A percentile compares a stretch with the other conserved stretches of the same genome.
These are phyloP conservation scores for Immersiporthe knoxdaviesiana DNA, from an alignment of 2,329 filamentous ascomycete genomes.

Conservation along the genomic window DNA sequence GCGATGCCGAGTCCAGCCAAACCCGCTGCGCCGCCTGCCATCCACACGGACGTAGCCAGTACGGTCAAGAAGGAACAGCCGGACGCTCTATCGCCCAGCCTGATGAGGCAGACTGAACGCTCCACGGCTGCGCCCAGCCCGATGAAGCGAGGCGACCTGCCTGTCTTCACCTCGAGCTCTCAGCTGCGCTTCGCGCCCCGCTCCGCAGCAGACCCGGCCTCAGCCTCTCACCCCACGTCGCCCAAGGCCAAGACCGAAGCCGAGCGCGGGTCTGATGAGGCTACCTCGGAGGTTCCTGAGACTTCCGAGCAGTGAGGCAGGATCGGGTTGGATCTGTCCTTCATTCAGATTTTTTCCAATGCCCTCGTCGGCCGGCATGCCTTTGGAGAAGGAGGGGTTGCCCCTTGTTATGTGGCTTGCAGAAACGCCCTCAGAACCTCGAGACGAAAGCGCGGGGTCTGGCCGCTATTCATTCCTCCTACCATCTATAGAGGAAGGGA, in stretches of 20 bases:
- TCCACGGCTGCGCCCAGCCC: slow-evolving; percentile 41
- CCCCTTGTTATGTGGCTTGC: neutral
- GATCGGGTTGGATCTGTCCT: neutral
- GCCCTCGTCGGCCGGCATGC: neutral
- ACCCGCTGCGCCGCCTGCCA: neutral
- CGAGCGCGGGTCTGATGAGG: slow-evolving; percentile 29
- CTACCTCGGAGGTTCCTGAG: slow-evolving; percentile 41
- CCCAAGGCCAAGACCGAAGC: slow-evolving; percentile 20
- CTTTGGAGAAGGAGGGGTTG: neutral
- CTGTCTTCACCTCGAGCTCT: slow-evolving; percentile 46
- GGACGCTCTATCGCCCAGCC: slow-evolving; percentile 16
- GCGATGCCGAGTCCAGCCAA: slow-evolving; percentile 35
- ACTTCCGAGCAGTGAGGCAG: slow-evolving; percentile 37
- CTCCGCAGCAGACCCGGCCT: slow-evolving; percentile 14
- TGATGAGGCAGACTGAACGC: slow-evolving; percentile 16
- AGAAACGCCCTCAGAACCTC: neutral
- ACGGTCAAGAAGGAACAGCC: slow-evolving; percentile 12
- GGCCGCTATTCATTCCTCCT: neutral
- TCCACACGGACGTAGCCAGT: neutral
- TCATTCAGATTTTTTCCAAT: neutral
- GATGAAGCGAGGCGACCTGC: slow-evolving; percentile 44
- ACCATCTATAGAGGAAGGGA: no score
- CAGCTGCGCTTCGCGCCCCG: slow-evolving; percentile 52
- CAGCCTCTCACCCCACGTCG: neutral
- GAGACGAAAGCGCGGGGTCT: neutral